Evolutionary conservation across 192 early-diverging fungal genomes (phyloP).

Genomic region (Coemansia aciculifera): DNA sequence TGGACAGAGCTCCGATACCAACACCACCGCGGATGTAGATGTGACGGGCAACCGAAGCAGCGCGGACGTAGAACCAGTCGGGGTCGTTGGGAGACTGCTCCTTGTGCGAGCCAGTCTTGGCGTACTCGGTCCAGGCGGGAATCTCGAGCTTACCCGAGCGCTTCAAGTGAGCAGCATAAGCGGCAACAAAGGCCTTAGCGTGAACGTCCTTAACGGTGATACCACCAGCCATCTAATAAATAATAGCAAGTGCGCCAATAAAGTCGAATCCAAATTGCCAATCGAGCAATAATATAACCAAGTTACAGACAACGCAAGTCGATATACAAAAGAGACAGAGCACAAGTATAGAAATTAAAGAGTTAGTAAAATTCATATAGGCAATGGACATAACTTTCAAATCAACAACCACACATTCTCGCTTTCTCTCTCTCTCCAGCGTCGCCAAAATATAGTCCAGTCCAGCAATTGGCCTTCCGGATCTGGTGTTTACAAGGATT

Average conservation of each 20-base stretch:
- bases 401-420: too few species aligned
- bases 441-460: background rate
- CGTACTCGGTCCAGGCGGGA: constrained; percentile 98
- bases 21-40: constrained; percentile 91
- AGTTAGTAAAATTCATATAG: background rate
- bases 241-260: background rate
- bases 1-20: constrained; percentile 92
- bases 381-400: too few species aligned
- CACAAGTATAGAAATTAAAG: background rate
- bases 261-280: background rate
- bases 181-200: constrained; percentile 93
- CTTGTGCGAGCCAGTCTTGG: constrained; percentile 97
- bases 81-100: constrained; percentile 97
- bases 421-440: background rate
- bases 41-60: constrained; percentile 94
- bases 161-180: constrained; percentile 99
- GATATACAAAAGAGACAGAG: background rate
- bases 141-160: constrained; percentile 97
- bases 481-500: background rate
- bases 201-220: constrained; percentile 98
- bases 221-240: constrained; percentile 59
- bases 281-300: background rate
- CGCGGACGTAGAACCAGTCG: constrained; percentile 99
- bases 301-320: background rate
- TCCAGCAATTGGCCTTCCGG: background rate